Conservation (phyloP, 1,284 basidiomycete species). For the Mycosarcoma mackinlayi region DNA sequence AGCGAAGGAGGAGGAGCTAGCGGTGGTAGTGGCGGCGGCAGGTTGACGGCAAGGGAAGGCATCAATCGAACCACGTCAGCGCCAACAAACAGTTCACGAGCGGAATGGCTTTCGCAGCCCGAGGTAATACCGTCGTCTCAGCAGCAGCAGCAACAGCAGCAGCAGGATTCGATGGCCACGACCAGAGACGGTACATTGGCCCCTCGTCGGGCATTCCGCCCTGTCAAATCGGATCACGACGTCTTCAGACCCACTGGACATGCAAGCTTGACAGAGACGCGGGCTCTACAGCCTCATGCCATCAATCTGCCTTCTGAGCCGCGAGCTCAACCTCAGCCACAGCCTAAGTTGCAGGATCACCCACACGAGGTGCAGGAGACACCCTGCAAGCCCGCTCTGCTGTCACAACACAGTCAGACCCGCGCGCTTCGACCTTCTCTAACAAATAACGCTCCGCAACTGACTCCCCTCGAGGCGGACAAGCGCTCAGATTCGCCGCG, state of each 20-base stretch:
- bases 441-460: no score
- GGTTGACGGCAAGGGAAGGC: slow-evolving; percentile 34
- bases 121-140: background rate
- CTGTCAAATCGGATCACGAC: slow-evolving; percentile 44
- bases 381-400: background rate
- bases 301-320: slow-evolving; percentile 11
- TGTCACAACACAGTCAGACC: slow-evolving; percentile 1
- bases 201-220: slow-evolving; percentile 14
- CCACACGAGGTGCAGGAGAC: no score
- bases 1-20: background rate
- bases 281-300: slow-evolving; percentile 13
- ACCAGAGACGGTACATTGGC: background rate
- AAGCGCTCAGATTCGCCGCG: background rate
- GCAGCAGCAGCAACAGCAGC: slow-evolving; percentile 4
- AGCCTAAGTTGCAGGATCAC: no score
- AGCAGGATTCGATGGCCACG: background rate
- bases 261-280: background rate
- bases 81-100: slow-evolving; percentile 17
- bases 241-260: slow-evolving; percentile 18
- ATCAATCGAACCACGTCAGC: slow-evolving; percentile 36
- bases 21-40: background rate
- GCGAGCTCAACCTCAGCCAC: background rate
- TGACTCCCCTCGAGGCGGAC: no score
- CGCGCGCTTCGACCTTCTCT: no score
- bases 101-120: background rate